phyloP scores from a whole-genome alignment of 2,329 filamentous ascomycete species.

The Fusarium ramigenum region DNA sequence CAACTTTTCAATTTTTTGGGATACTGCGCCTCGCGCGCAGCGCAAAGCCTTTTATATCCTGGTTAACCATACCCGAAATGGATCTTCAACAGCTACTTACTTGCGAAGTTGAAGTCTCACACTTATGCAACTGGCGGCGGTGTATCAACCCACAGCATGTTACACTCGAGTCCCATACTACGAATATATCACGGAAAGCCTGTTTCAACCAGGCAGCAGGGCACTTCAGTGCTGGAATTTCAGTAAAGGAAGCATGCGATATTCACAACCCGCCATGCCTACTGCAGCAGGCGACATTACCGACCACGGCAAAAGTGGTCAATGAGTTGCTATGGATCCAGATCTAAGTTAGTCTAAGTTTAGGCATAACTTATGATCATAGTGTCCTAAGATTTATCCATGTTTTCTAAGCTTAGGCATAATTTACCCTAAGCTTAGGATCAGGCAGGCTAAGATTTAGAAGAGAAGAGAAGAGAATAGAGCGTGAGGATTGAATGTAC shows the following conservation, averaged over 20 bases:
- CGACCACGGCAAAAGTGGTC: not conserved
- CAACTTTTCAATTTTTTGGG: accelerated
- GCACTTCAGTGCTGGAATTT: accelerated
- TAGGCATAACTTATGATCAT: not conserved
- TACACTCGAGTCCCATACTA: accelerated
- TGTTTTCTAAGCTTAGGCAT: not conserved
- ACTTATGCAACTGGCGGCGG: accelerated
- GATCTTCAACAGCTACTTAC: accelerated
- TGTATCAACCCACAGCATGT: accelerated
- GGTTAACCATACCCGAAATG: accelerated
- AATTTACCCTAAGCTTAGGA: not conserved
- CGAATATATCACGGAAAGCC: accelerated
- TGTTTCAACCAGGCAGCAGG: accelerated
- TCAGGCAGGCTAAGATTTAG: not conserved
- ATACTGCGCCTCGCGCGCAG: too few relatives aligned
- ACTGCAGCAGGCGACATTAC: accelerated
- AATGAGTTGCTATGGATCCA: not conserved
- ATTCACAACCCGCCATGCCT: accelerated
- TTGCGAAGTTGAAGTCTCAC: accelerated
- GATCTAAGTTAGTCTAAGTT: not conserved
- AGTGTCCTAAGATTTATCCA: not conserved
- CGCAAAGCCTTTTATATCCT: accelerated
- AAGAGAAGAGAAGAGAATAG: not conserved
- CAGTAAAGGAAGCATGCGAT: accelerated
- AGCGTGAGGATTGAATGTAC: not conserved